Base-by-base conservation (phyloP, 2,329 filamentous ascomycete species). In the Verticillium dahliae region DNA sequence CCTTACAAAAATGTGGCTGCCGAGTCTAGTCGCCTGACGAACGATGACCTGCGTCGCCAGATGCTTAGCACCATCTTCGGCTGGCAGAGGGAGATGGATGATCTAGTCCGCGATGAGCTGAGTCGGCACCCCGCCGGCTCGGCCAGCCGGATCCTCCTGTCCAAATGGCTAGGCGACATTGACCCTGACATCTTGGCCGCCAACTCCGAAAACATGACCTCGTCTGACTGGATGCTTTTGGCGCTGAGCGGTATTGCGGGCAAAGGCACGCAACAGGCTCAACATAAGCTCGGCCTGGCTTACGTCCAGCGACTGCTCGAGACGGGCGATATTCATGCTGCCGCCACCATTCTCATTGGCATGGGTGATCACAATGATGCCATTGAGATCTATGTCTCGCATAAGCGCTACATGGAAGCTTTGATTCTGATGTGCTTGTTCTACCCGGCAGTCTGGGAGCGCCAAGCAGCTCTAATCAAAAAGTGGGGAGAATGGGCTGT, bases 401-500 rank as follows among this genome's bases (percentile, higher is more conserved):
- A 95, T 66, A 92, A 89, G 73, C 88, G 89, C 69, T 96, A 89
- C 72, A 90, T 99, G 89, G 95, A 99, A 76, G 94, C 95, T 2
- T 82, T 98, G 37, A 84, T 99, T 14, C 82, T 99, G 66, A 90
- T 92, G 0, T 96, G 92, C 69, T 80, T 97, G 13, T 84, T 90
- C 33, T 92, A 89, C 69, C 92, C 94, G 0, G 79, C 83, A 0
- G 93, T 97, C 63, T 99, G 95, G 95, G 90, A 95, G 69, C 86
- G 94, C 37, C 92, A 97, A 73, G 89, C 90, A 13, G 90, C 90
- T 68, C 85, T 99, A 57, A 87, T 97, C 65, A 87, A 91, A 68
- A 94, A 95, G 79, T 99, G 95, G 95, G 95, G 95, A 62, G 94
- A 97, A 70, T 88, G 90, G 78, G 91, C 94, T 41, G 88, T 97